Evolutionary conservation across 108 stramenopile species (phyloP).

Genomic region (Skeletonema grethae): DNA sequence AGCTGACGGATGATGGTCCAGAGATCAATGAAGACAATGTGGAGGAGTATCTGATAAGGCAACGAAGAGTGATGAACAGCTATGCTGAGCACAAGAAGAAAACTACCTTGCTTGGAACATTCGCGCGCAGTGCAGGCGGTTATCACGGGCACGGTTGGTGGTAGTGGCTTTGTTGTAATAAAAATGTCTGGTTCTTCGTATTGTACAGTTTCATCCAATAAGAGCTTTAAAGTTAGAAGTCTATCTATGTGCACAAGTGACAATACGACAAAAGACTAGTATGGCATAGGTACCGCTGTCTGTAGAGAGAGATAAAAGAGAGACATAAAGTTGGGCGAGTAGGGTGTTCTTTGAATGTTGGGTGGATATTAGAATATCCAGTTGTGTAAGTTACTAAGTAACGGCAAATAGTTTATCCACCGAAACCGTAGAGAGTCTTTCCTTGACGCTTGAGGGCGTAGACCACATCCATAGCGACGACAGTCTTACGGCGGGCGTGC

Average conservation of each 20-base stretch:
- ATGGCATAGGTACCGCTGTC: no score
- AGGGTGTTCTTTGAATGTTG: background rate
- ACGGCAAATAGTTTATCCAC: slow-evolving; percentile 64
- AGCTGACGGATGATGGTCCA: slow-evolving; percentile 13
- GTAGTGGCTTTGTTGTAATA: background rate
- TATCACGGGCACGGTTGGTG: background rate
- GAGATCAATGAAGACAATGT: slow-evolving; percentile 43
- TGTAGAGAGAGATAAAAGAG: background rate
- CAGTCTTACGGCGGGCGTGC: no score
- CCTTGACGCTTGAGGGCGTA: slow-evolving; percentile 96
- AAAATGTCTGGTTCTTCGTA: no score
- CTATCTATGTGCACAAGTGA: no score
- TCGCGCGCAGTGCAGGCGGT: background rate
- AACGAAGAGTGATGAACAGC: background rate
- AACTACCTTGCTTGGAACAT: background rate
- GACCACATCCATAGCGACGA: no score
- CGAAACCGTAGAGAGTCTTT: slow-evolving; percentile 93
- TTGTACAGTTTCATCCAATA: no score
- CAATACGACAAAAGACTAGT: no score
- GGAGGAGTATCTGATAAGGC: slow-evolving; percentile 7
- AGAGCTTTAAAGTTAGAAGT: no score
- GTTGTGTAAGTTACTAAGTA: background rate
- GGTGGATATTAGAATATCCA: slow-evolving; percentile 2
- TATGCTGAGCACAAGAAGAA: slow-evolving; percentile 3
- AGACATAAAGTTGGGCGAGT: background rate